Conservation (phyloP, 345 rosid genomes). For the Brassica carinata region DNA sequence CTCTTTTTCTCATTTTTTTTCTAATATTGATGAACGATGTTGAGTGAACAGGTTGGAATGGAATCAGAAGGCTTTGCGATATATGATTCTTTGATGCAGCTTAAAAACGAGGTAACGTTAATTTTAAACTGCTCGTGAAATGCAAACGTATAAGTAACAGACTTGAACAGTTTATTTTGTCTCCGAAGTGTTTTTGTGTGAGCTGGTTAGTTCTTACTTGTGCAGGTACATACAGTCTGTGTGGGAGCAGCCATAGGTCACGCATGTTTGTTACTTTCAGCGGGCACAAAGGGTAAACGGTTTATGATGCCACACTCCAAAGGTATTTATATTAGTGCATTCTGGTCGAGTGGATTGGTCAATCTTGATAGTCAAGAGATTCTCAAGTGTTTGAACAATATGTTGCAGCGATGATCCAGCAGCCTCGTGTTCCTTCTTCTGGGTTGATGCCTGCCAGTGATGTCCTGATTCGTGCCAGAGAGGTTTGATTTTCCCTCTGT, state of each 20-base stretch:
- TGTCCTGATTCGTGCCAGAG: constrained; percentile 80
- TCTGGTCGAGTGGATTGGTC: not conserved
- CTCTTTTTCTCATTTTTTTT: not conserved
- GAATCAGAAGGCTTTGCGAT: constrained; percentile 94
- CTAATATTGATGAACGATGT: not conserved
- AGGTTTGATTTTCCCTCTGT: constrained; percentile 51
- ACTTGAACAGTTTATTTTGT: not conserved
- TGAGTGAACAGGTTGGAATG: constrained; percentile 67
- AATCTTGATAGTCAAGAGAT: not conserved
- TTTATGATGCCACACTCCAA: constrained; percentile 90
- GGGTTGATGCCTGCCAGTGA: constrained; percentile 90
- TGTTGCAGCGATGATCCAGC: constrained; percentile 78
- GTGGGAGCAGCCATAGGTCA: constrained; percentile 83
- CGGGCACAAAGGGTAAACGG: constrained; percentile 84
- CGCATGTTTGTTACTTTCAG: constrained; percentile 79
- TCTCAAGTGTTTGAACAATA: constrained; percentile 25
- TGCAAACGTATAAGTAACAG: not conserved
- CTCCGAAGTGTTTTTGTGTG: constrained; percentile 19
- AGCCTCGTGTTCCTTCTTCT: constrained; percentile 81
- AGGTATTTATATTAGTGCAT: constrained; percentile 46
- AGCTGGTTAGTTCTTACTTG: constrained; percentile 20
- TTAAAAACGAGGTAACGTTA: constrained; percentile 58
- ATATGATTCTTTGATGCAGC: constrained; percentile 79
- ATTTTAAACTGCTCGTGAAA: not conserved
- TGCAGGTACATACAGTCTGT: constrained; percentile 75